Evolutionary conservation across 148 eudicot genomes (phyloP), one percentile per base, ranked within the genome.

Genomic region (Silene uniflora): DNA sequence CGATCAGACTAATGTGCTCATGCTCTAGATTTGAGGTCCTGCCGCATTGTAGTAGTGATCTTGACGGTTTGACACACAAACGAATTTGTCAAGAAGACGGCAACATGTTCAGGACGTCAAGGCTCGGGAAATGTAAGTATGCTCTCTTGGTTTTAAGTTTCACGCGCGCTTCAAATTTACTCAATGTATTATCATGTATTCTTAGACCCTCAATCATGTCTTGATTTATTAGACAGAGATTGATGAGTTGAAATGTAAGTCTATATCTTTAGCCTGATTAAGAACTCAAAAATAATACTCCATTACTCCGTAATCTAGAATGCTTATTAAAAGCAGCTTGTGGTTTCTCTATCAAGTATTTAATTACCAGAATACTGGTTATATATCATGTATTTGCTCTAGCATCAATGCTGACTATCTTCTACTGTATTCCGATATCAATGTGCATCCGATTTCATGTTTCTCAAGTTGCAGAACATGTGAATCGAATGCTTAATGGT

Each of bases 211-310:
- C 62, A 27, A 62, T 46, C 55, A 61, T 72, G 71, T 76, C 29
- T 67, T 73, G 46, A 71, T 80, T 75, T 32, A 47, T 69, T 69
- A 27, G 24, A 52, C 56, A 32, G 25, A 0, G 60, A 72, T 24
- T 59, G 42, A 19, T 52, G 72, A 24, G 77, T 67, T 7, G 67
- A 46, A 69, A 68, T 73, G 32, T 73, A 46, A 14, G 32, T 63
- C 42, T 76, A 73, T 77, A 73, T 76, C 69, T 76, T 67, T 76
- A 39, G 55, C 73, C 62, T 65, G 73, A 72, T 67, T 80, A 71
- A 19, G 55, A 52, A 2, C 61, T n/a, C 44, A 9, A 13, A 22
- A 17, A 54, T n/a, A n/a, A n/a, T n/a, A 52, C 24, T 59, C n/a
- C n/a, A 6, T 5, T 39, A 39, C 44, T 39, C 44, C 18, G 27